A percentile compares a stretch with the other conserved stretches of the same genome.
Evolutionary conservation across 2,329 filamentous ascomycete species (phyloP).

Genomic region (Colletotrichum sp.): DNA sequence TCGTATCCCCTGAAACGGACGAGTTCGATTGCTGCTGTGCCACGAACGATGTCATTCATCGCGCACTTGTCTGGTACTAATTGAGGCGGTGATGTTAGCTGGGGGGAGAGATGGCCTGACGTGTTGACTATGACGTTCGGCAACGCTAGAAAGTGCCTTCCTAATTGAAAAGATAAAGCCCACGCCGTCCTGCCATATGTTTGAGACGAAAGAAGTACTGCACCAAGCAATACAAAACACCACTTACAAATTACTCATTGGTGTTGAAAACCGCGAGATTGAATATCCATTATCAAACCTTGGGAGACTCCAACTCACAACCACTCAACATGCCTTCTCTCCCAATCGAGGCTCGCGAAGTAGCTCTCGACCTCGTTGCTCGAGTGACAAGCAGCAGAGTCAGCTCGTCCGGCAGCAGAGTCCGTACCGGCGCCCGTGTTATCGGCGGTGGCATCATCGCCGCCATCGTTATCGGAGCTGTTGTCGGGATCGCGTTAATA

Average conservation of each 20-base stretch:
- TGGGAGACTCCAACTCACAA: background rate
- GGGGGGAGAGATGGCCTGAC: background rate
- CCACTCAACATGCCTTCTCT: background rate
- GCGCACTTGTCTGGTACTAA: background rate
- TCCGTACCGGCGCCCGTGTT: background rate
- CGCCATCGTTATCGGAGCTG: background rate
- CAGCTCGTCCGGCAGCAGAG: background rate
- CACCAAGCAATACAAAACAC: background rate
- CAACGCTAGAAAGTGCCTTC: background rate
- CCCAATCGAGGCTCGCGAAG: background rate
- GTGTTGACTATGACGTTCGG: background rate
- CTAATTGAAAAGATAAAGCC: background rate
- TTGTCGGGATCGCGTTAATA: background rate
- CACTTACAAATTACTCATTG: background rate
- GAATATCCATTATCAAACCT: background rate
- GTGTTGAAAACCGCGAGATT: background rate
- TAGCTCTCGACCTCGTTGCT: background rate
- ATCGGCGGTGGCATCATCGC: constrained; percentile 10
- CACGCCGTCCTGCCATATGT: background rate
- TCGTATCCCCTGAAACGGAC: background rate
- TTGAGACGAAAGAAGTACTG: background rate
- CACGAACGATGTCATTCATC: constrained; percentile 12
- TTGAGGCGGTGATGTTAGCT: background rate
- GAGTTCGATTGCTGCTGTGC: background rate
- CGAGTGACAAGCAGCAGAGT: background rate